These are phyloP conservation scores for Mrakia gelida DNA, from an alignment of 768 basidiomycete species.

Conservation along the genomic window DNA sequence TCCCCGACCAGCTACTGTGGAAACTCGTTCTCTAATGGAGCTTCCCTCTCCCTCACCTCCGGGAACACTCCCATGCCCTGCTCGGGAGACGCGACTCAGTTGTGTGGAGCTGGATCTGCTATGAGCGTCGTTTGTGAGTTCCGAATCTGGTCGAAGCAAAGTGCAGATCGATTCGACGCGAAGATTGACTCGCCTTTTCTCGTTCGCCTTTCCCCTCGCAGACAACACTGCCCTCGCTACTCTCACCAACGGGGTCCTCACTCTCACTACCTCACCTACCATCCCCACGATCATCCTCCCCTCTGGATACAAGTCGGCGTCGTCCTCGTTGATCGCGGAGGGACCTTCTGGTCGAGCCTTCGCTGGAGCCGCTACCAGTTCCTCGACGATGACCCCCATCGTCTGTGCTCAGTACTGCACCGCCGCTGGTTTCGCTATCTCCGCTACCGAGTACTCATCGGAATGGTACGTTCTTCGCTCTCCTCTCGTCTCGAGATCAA, in stretches of 20 bases:
- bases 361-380: slow-evolving; percentile 32
- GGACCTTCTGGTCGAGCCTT: slow-evolving; percentile 35
- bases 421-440: slow-evolving; percentile 33
- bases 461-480: background rate
- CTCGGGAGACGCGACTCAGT: slow-evolving; percentile 49
- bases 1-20: background rate
- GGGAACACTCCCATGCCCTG: slow-evolving; percentile 9
- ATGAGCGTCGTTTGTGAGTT: slow-evolving; percentile 1
- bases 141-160: too few relatives aligned
- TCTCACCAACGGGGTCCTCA: background rate
- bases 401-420: slow-evolving; percentile 37
- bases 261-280: background rate
- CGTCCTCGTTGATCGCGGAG: background rate
- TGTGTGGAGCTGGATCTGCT: background rate
- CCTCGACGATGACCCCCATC: slow-evolving; percentile 34
- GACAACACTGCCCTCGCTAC: background rate
- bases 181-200: background rate
- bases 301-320: background rate
- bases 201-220: background rate
- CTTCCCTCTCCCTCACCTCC: background rate
- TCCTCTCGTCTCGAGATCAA: background rate
- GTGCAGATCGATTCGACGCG: too few relatives aligned
- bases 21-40: slow-evolving; percentile 5
- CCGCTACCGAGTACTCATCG: slow-evolving; percentile 36
- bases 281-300: too few relatives aligned